Percentiles rank a stretch among this genome's conserved stretches.
Evolutionary conservation across 345 rosid species (phyloP).

Genomic region (Heritiera fomes): DNA sequence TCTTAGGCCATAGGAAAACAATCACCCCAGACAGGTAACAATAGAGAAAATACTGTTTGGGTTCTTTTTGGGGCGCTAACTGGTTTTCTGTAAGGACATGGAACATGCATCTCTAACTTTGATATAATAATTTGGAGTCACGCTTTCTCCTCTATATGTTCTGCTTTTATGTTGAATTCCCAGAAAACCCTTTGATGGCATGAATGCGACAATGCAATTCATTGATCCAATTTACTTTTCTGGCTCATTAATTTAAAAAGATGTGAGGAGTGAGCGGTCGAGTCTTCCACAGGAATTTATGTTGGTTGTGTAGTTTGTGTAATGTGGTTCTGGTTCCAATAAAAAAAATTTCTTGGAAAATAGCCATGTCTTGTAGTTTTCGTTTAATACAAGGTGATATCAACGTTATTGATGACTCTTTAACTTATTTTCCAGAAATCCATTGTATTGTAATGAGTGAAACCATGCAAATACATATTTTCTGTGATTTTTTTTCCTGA

Average conservation of each 20-base stretch:
- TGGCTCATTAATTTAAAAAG: not conserved
- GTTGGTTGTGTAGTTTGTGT: not conserved
- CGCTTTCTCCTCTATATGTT: not conserved
- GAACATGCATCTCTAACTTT: not conserved
- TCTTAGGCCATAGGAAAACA: slow-evolving; percentile 83
- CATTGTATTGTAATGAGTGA: not conserved
- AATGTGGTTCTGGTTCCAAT: not conserved
- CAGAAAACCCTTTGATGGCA: not conserved
- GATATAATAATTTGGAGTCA: not conserved
- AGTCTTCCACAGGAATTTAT: not conserved
- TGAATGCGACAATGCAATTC: slow-evolving; percentile 2
- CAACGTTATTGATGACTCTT: not conserved
- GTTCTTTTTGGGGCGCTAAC: not conserved
- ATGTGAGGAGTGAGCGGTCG: not conserved
- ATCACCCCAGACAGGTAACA: slow-evolving; percentile 79
- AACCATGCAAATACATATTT: not conserved
- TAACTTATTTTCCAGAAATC: slow-evolving; percentile 4
- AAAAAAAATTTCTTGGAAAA: not conserved
- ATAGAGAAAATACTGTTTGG: not conserved
- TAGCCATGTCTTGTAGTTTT: not conserved
- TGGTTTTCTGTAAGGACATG: not conserved
- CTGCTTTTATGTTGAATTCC: not conserved
- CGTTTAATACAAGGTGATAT: not conserved
- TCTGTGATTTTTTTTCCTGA: not conserved
- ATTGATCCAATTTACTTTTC: not conserved